Percentiles rank a stretch among this genome's conserved stretches.
These are phyloP conservation scores for Komagataella mondaviorum DNA, from an alignment of 805 yeast species.

Conservation along the genomic window DNA sequence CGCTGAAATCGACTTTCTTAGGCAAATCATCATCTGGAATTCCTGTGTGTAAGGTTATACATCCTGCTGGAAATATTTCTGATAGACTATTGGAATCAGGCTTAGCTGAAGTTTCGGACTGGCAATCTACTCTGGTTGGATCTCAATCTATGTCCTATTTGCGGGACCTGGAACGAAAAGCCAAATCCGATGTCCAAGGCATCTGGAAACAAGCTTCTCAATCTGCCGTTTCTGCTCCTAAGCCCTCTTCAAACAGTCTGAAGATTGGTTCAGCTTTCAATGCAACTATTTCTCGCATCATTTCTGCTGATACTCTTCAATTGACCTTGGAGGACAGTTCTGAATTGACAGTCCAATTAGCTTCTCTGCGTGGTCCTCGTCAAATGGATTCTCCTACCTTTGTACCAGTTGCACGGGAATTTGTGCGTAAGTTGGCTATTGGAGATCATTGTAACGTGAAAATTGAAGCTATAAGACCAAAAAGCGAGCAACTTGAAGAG, in stretches of 20 bases:
- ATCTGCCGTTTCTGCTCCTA: constrained; percentile 8
- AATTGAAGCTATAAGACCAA: constrained; percentile 53
- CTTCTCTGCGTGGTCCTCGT: constrained; percentile 69
- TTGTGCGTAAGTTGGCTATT: constrained; percentile 49
- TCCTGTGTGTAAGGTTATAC: constrained; percentile 42
- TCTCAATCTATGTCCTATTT: constrained; percentile 44
- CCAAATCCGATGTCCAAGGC: constrained; percentile 40
- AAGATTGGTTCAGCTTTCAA: constrained; percentile 32
- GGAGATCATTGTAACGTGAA: constrained; percentile 56
- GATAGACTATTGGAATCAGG: constrained; percentile 58
- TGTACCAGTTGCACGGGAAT: constrained; percentile 60
- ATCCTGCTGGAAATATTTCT: constrained; percentile 70
- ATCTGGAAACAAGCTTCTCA: constrained; percentile 33
- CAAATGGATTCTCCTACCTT: constrained; percentile 45
- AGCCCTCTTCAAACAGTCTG: constrained; percentile 7
- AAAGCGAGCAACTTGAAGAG: constrained; percentile 46
- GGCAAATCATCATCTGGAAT: constrained; percentile 54
- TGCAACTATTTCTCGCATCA: constrained; percentile 44
- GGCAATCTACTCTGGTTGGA: constrained; percentile 67
- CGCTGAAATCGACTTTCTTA: constrained; percentile 39
- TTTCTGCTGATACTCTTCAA: constrained; percentile 56
- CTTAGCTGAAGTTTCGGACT: constrained; percentile 61
- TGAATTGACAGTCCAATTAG: constrained; percentile 57
- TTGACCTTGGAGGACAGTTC: constrained; percentile 35
- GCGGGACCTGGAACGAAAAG: constrained; percentile 52